Conservation (phyloP, 192 early-diverging fungal species). For the Backusella westeae region DNA sequence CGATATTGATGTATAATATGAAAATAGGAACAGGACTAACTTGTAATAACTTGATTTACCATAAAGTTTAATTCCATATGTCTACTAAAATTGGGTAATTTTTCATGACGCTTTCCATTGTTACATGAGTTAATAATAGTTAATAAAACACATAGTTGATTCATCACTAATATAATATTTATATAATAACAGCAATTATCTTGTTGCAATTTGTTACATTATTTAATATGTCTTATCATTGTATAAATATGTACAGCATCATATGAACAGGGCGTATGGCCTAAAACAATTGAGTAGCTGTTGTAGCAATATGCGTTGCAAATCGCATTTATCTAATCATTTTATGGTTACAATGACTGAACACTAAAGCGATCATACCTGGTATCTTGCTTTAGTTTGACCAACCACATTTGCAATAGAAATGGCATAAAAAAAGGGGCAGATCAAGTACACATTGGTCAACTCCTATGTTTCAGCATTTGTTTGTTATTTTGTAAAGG, state of each 20-base stretch:
- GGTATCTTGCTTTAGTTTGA: neutral
- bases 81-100: neutral
- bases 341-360: neutral
- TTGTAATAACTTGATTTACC: neutral
- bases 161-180: too few species aligned
- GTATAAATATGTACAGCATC: neutral
- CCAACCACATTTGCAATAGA: neutral
- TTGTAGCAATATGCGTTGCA: neutral
- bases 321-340: conserved; percentile 1
- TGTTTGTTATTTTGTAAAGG: too few species aligned
- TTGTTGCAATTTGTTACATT: too few species aligned
- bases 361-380: neutral
- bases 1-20: neutral
- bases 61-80: neutral
- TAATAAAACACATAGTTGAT: too few species aligned
- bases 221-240: too few species aligned
- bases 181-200: too few species aligned
- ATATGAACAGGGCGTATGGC: neutral
- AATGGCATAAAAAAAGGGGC: neutral
- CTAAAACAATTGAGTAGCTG: neutral
- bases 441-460: neutral
- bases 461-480: neutral
- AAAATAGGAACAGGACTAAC: neutral
- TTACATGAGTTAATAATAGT: neutral
- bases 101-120: neutral